Conservation (phyloP, 2,329 filamentous ascomycete genomes). For the Aspergillus quadrilineatus region DNA sequence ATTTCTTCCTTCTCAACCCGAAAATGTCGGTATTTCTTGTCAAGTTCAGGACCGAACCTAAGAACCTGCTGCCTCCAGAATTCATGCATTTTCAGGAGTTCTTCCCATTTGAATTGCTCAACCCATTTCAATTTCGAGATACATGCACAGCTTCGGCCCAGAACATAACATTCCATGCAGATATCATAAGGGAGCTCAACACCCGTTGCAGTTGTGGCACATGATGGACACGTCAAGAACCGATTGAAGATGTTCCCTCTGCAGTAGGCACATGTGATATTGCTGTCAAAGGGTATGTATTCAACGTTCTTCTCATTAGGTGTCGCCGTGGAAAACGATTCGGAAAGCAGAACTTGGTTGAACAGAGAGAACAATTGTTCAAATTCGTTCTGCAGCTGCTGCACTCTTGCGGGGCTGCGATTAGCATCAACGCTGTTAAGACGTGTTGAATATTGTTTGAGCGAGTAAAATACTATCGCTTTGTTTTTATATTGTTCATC, state of each 20-base stretch:
- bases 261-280: slow-evolving; percentile 94
- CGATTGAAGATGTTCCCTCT: slow-evolving; percentile 95
- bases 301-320: slow-evolving; percentile 69
- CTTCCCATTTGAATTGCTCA: slow-evolving; percentile 86
- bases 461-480: slow-evolving; percentile 84
- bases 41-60: slow-evolving; percentile 66
- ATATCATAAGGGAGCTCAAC: slow-evolving; percentile 77
- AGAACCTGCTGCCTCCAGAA: slow-evolving; percentile 78
- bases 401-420: slow-evolving; percentile 53
- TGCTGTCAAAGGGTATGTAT: slow-evolving; percentile 78
- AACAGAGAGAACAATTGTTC: slow-evolving; percentile 75
- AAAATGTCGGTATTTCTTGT: slow-evolving; percentile 60
- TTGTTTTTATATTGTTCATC: slow-evolving; percentile 99
- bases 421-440: slow-evolving; percentile 58
- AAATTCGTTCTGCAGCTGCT: slow-evolving; percentile 79
- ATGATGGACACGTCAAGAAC: slow-evolving; percentile 88
- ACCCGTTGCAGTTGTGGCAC: slow-evolving; percentile 68
- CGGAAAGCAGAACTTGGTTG: slow-evolving; percentile 75
- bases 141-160: slow-evolving; percentile 90
- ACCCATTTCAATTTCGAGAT: slow-evolving; percentile 84
- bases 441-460: slow-evolving; percentile 70
- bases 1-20: slow-evolving; percentile 65
- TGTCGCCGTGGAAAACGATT: slow-evolving; percentile 71
- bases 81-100: slow-evolving; percentile 75
- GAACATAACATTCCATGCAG: slow-evolving; percentile 98